Evolutionary conservation across 2,329 filamentous ascomycete genomes (phyloP), one percentile per base, ranked within the genome.

Genomic region (Arthrocladium fulminans): DNA sequence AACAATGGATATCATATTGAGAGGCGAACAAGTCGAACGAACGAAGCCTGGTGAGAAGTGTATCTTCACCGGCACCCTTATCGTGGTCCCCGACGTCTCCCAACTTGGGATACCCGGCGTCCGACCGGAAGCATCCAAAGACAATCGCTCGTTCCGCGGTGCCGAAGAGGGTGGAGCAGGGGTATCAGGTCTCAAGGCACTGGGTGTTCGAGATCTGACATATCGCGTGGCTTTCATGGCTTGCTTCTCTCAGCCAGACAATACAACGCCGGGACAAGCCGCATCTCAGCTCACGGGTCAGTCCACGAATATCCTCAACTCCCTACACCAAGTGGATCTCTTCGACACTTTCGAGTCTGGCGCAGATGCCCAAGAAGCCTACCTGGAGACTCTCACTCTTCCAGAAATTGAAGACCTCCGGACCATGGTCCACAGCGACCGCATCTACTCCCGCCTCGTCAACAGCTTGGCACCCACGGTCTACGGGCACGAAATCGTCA

Each of bases 41-140:
- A 89, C 90, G 45, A 97, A 97, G 72, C 92, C 92, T 42, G 92
- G 92, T 55, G 92, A 98, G 68, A 96, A 94, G 68, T 98, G 92
- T 66, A 87, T 98, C 61, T 98, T 98, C 66, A 97, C 90, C 0
- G 92, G 92, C 55, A 89, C 89, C 3, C 70, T 97, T 55, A 97
- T 98, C 52, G 92, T 98, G 15, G 88, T 98, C 27, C 92, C 92
- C 0, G 92, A 98, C 65, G 88, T 98, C 52, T 95, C 88, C 62
- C 92, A 97, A 65, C 79, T 98, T 49, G 84, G 89, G 32, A 80
- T 97, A 24, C 92, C 92, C 2, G 92, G 92, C 41, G 76, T 88
- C 20, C 77, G 84, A 48, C 84, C 88, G 13, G 88, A 88, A 51
- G 86, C 89, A 17, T 80, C 90, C 30, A 80, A 90, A 52, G 90